Evolutionary conservation across 345 rosid species (phyloP).

Genomic region (Clausena lansium): DNA sequence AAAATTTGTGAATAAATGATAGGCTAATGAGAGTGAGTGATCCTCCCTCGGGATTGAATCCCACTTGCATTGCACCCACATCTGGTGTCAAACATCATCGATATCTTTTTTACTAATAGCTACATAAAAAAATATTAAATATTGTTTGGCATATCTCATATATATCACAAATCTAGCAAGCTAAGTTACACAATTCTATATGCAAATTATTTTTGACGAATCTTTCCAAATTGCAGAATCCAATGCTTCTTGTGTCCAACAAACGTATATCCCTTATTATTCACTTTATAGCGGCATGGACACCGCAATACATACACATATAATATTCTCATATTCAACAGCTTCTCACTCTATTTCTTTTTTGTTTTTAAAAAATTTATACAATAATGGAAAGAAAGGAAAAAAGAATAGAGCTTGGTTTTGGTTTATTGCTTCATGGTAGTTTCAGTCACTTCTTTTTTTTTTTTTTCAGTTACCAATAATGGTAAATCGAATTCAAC

Average conservation of each 20-base stretch:
- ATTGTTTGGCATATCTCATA: background rate
- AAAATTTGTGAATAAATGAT: background rate
- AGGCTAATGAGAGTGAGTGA: slow-evolving; percentile 14
- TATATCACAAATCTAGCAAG: slow-evolving; percentile 11
- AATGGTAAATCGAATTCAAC: background rate
- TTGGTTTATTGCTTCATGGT: background rate
- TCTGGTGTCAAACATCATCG: slow-evolving; percentile 35
- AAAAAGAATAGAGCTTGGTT: background rate
- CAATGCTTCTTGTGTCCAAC: slow-evolving; percentile 29
- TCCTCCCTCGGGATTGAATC: slow-evolving; percentile 48
- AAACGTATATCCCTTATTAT: background rate
- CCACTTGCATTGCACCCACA: slow-evolving; percentile 44
- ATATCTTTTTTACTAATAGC: background rate
- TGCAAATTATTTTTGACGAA: slow-evolving; percentile 12
- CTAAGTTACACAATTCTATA: slow-evolving; percentile 9
- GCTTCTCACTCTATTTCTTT: background rate
- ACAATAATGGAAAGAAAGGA: background rate
- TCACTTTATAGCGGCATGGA: background rate
- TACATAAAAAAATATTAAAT: background rate
- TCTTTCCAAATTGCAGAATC: slow-evolving; percentile 29
- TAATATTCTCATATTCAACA: slow-evolving; percentile 15
- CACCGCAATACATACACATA: background rate
- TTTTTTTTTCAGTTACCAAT: background rate
- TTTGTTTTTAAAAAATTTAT: too few relatives aligned
- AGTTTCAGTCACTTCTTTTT: background rate